A percentile compares a stretch with the other conserved stretches of the same genome.
phyloP scores from a whole-genome alignment of 176 grass and related monocot genomes.

The Triticum timopheevii region DNA sequence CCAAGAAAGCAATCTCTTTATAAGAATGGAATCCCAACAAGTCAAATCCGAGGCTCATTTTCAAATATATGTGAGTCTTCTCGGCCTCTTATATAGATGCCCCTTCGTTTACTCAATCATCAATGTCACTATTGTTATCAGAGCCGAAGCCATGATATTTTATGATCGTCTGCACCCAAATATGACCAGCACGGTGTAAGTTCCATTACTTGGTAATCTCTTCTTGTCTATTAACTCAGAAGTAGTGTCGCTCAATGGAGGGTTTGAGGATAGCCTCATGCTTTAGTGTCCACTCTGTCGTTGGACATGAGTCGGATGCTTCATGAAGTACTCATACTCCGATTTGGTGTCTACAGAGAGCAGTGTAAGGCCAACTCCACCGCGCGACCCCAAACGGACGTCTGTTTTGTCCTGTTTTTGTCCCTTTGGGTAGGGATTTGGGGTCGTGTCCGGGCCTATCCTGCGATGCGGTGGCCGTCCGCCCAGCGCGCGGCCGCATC shows the following conservation, averaged over 20 bases:
- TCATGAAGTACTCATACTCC: background rate
- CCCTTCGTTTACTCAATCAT: background rate
- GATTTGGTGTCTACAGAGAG: background rate
- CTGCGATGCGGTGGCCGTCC: no score
- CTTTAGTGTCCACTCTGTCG: background rate
- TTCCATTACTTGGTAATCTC: background rate
- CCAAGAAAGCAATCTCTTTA: slow-evolving; percentile 4
- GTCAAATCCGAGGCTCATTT: background rate
- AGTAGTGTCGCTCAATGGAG: background rate
- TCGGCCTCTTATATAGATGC: background rate
- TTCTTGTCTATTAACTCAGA: background rate
- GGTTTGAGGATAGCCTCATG: background rate
- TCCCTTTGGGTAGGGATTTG: no score
- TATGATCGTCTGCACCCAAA: background rate
- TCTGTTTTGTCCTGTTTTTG: no score
- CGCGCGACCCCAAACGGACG: no score
- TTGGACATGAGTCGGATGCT: background rate
- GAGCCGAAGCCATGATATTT: background rate
- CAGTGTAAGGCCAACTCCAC: no score
- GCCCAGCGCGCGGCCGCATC: no score
- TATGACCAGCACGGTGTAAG: background rate
- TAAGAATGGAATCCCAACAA: slow-evolving; percentile 4
- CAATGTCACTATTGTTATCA: background rate
- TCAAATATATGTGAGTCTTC: accelerated
- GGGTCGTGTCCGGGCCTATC: no score